Evolutionary conservation across 768 basidiomycete species (phyloP), one percentile per base, ranked within the genome.

Genomic region (Agaricus subrufescens): DNA sequence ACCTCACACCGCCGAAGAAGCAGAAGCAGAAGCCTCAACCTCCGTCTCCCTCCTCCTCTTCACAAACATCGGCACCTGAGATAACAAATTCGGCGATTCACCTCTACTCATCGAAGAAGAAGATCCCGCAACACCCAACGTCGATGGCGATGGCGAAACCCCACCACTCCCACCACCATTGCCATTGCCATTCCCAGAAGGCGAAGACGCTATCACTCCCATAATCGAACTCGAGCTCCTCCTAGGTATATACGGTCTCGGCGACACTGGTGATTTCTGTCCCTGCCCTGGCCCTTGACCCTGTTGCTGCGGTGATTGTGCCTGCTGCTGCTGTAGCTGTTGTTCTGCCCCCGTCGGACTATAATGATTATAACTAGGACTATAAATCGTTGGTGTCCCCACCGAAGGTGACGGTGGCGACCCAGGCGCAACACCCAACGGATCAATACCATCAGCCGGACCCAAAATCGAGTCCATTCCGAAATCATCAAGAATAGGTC

Each of bases 401-500:
- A 66, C 57, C 25, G 68, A 66, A 26, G 73, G 67, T 12, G 71
- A 58, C 31, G 71, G 61, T 4, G 66, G 55, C 3, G 60, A 58
- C 10, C 67, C 51, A 15, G 65, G 62, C 5, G 52, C 46, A 43
- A 23, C 14, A 26, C 44, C 25, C 48, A 46, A 37, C 8, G 46
- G 40, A 45, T 60, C 60, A 51, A 38, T 31, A 1, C 34, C 61
- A 29, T 45, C 52, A 14, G 50, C 52, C 25, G 54, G 51, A 42
- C 57, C 60, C n/a, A 61, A 31, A 10, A 72, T 60, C 25, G 65
- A 59, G 11, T 82, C 82, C 51, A 78, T 54, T 3, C 76, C 76
- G 60, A 76, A 84, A 37, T 84, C 86, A 52, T 90, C 89, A 12
- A 78, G 73, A 45, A 92, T 69, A 1, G 85, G 80, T 7, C 89